Conservation (phyloP, 768 basidiomycete species). For the Lactarius pseudohatsudake region DNA sequence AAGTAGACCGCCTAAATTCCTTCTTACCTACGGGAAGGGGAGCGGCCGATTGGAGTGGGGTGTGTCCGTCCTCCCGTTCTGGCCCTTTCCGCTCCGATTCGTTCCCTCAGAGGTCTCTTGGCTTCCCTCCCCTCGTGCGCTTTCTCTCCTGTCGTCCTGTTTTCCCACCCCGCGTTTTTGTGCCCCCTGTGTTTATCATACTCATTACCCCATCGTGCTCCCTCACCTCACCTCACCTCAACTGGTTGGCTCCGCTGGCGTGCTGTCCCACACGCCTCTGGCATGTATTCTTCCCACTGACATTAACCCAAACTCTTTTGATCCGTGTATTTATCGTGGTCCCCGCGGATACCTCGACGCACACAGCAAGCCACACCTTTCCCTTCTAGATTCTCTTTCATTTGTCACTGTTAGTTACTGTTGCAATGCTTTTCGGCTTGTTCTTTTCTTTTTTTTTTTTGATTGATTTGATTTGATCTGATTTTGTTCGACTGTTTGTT, state of each 20-base stretch:
- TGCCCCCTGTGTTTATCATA: constrained; percentile 7
- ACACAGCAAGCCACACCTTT: constrained; percentile 8
- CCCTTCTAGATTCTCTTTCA: constrained; percentile 10
- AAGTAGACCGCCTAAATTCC: constrained; percentile 2
- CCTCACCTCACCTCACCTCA: constrained; percentile 4
- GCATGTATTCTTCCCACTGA: constrained; percentile 23
- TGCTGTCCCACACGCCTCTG: not conserved
- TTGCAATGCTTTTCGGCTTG: constrained; percentile 11
- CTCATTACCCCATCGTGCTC: constrained; percentile 15
- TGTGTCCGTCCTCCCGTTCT: not conserved
- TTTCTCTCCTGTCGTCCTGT: constrained; percentile 7
- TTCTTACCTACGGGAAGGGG: not conserved
- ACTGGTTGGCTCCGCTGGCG: constrained; percentile 6
- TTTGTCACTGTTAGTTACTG: not conserved
- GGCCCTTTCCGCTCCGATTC: not conserved
- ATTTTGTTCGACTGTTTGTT: constrained; percentile 11
- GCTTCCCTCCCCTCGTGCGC: constrained; percentile 1
- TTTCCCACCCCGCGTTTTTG: constrained; percentile 5
- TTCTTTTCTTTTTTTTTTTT: constrained; percentile 4
- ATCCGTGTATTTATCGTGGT: constrained; percentile 26
- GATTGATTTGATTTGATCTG: not conserved
- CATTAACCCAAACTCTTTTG: constrained; percentile 7
- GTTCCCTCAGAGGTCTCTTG: not conserved
- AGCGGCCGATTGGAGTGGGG: not conserved
- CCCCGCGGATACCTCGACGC: constrained; percentile 26